These are phyloP conservation scores for Hortiboletus rubellus DNA, from an alignment of 1,284 basidiomycete genomes.

Conservation along the genomic window DNA sequence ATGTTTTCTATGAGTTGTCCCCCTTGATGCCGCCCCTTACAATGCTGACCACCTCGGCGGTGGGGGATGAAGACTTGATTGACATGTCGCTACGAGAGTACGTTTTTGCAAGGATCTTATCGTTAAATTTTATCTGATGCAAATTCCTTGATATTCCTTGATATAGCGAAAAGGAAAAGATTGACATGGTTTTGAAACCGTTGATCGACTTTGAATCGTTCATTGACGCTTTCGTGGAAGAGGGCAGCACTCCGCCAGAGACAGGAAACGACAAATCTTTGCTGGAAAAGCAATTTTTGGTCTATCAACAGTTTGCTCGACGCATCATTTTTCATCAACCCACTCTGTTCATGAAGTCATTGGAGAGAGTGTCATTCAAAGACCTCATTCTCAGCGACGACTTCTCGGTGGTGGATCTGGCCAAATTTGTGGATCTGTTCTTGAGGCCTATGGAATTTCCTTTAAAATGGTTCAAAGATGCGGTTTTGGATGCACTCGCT, in stretches of 20 bases:
- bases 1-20: neutral
- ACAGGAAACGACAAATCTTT: neutral
- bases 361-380: conserved; percentile 29
- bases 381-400: conserved; percentile 32
- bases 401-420: conserved; percentile 25
- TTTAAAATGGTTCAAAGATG: conserved; percentile 33
- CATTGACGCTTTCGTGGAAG: neutral
- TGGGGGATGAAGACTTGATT: conserved; percentile 27
- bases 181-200: neutral
- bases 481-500: conserved; percentile 25
- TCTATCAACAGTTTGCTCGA: conserved; percentile 22
- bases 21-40: neutral
- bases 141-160: neutral
- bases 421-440: conserved; percentile 9
- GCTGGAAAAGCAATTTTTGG: neutral
- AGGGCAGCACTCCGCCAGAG: neutral
- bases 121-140: neutral
- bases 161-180: conserved; percentile 9
- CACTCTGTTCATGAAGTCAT: conserved; percentile 24
- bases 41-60: neutral
- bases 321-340: conserved; percentile 31
- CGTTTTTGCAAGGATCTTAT: neutral
- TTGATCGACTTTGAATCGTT: conserved; percentile 8
- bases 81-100: conserved; percentile 19
- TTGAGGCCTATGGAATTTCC: conserved; percentile 5